A percentile compares a stretch with the other conserved stretches of the same genome.
Evolutionary conservation across 116 monocot genomes (phyloP).

Genomic region (Iris pallida): DNA sequence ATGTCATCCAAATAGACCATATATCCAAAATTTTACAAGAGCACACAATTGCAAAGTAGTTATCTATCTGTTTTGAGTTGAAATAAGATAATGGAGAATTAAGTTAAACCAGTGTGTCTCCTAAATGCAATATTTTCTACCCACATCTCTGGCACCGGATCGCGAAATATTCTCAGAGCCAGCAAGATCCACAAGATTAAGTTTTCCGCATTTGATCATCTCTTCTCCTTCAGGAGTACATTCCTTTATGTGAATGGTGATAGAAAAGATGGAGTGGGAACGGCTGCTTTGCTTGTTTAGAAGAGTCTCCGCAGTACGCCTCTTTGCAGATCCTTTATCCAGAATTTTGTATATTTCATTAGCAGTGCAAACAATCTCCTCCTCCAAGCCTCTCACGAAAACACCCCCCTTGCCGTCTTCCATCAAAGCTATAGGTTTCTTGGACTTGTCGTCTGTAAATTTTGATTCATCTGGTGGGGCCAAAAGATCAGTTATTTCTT

Average conservation of each 20-base stretch:
- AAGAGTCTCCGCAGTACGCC: slow-evolving; percentile 93
- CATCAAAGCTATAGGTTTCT: slow-evolving; percentile 53
- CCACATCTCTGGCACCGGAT: slow-evolving; percentile 82
- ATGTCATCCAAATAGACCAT: not conserved
- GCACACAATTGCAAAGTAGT: not conserved
- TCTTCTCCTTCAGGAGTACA: slow-evolving; percentile 73
- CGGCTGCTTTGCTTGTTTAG: slow-evolving; percentile 98
- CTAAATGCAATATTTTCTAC: slow-evolving; percentile 16
- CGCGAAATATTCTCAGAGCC: slow-evolving; percentile 84
- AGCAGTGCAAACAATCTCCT: slow-evolving; percentile 81
- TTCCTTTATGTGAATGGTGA: slow-evolving; percentile 98
- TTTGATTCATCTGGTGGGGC: slow-evolving; percentile 36
- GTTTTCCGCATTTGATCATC: slow-evolving; percentile 84
- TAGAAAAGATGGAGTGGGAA: slow-evolving; percentile 94
- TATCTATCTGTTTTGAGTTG: not conserved
- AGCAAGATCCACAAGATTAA: slow-evolving; percentile 90
- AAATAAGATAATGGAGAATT: not conserved
- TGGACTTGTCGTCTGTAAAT: slow-evolving; percentile 43
- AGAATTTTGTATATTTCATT: slow-evolving; percentile 90
- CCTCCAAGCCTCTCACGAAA: slow-evolving; percentile 93
- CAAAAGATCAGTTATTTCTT: slow-evolving; percentile 51
- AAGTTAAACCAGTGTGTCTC: not conserved
- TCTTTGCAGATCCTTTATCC: slow-evolving; percentile 90
- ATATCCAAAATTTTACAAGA: not conserved
- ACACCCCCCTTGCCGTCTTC: slow-evolving; percentile 62